Evolutionary conservation across 305 asterid species (phyloP), one percentile per base, ranked within the genome.

Genomic region (Fraxinus dipetala): DNA sequence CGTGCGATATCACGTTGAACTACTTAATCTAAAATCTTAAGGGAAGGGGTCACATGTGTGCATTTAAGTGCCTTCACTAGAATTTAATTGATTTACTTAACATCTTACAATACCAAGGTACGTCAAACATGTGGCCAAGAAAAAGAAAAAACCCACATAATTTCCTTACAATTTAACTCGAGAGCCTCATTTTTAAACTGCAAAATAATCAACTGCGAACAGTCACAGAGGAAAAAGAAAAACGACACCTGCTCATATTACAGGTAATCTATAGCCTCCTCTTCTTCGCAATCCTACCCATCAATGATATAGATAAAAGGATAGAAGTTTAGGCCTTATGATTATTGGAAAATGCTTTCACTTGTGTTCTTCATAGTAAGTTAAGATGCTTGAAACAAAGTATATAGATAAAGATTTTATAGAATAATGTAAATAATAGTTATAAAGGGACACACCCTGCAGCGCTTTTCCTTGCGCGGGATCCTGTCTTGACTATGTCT

Each of bases 381-480:
- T 65, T 24, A 65, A 26, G 35, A 11, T 26, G 73, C 32, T 65
- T 28, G 34, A 65, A 65, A 65, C 34, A 65, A 65, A 65, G 31
- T 65, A 65, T 65, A 26, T 9, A 65, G 18, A 65, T 65, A 26
- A 24, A 65, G 73, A 65, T 65, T 59, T 28, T 65, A 24, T 26
- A 65, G 34, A 26, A 26, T 9, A 65, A 65, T 24, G 28, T 6
- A 32, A 70, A n/a, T n/a, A 70, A 70, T 31, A n/a, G 76, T 32
- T 31, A 32, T 32, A 30, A 74, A 26, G 32, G 74, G 84, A 86
- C 92, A 73, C 32, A 96, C 99, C 99, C 98, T 35, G 99, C 97
- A 85, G 99, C 97, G 86, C 98, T 96, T 90, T 96, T 96, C 87
- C 99, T 89, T 84, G 99, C 99, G 75, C 98, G 98, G 73, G 98